Percentiles rank a stretch among this genome's conserved stretches.
phyloP scores from a whole-genome alignment of 2,329 filamentous ascomycete species.

The Chaetomiaceae sp. region DNA sequence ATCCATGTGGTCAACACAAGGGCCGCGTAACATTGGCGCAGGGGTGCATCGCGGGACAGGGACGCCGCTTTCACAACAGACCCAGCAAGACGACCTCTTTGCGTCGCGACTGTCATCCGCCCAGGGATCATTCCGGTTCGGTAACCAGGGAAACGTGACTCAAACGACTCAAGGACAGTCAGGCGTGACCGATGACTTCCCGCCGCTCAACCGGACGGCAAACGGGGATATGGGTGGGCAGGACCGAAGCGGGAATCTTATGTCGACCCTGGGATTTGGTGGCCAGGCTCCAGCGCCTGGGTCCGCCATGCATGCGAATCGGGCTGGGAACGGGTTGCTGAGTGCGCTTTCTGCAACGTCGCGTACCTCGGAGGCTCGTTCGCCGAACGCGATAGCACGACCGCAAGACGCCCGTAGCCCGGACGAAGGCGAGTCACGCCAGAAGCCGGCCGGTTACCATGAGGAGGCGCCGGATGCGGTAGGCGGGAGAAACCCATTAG shows the following conservation, averaged over 20 bases:
- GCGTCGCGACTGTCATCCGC: constrained; percentile 32
- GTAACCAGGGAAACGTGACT: constrained; percentile 38
- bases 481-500: constrained; percentile 37
- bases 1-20: constrained; percentile 50
- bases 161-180: constrained; percentile 43
- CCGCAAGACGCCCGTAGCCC: constrained; percentile 39
- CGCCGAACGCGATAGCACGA: constrained; percentile 37
- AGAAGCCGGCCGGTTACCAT: constrained; percentile 39
- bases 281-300: constrained; percentile 38
- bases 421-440: constrained; percentile 40
- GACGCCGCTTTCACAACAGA: constrained; percentile 46
- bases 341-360: constrained; percentile 58
- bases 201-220: constrained; percentile 51
- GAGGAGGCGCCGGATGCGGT: constrained; percentile 37
- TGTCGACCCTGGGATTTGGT: constrained; percentile 50
- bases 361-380: constrained; percentile 43
- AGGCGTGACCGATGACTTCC: constrained; percentile 53
- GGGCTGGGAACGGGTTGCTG: constrained; percentile 53
- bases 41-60: constrained; percentile 46
- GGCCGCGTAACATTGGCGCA: constrained; percentile 43
- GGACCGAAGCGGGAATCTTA: constrained; percentile 46
- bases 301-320: constrained; percentile 35
- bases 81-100: constrained; percentile 44
- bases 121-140: constrained; percentile 49
- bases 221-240: constrained; percentile 51